Conservation (phyloP, 2,329 filamentous ascomycete genomes). For the Fusarium floridanum region DNA sequence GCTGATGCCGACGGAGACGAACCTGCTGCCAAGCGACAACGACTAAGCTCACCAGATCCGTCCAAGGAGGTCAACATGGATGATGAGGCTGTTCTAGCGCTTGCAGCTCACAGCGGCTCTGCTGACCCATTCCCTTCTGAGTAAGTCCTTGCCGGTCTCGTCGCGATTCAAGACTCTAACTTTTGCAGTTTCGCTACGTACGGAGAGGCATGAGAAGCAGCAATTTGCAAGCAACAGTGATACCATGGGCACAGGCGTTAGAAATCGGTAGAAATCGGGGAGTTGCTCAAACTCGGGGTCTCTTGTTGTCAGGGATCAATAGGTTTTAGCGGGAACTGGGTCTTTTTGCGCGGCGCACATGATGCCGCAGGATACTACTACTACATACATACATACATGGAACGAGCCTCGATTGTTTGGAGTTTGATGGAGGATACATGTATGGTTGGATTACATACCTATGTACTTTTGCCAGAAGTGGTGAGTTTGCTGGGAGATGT, state of each 20-base stretch:
- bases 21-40: constrained; percentile 57
- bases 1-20: constrained; percentile 51
- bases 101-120: constrained; percentile 58
- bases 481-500: background rate
- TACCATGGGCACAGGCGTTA: constrained; percentile 40
- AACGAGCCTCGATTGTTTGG: background rate
- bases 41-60: constrained; percentile 49
- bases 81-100: constrained; percentile 63
- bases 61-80: constrained; percentile 54
- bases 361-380: background rate
- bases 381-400: constrained; percentile 13
- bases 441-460: background rate
- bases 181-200: constrained; percentile 54
- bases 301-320: constrained; percentile 11
- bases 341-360: background rate
- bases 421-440: background rate
- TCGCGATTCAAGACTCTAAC: constrained; percentile 14
- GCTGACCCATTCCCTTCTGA: constrained; percentile 57
- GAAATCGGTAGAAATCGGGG: constrained; percentile 33
- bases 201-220: constrained; percentile 53
- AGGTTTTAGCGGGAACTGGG: constrained; percentile 10
- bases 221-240: constrained; percentile 29
- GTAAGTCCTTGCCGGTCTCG: constrained; percentile 49
- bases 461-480: background rate
- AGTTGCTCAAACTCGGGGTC: constrained; percentile 12